Evolutionary conservation across 139 green algal genomes (phyloP).

Genomic region (Picochlorum sp.): DNA sequence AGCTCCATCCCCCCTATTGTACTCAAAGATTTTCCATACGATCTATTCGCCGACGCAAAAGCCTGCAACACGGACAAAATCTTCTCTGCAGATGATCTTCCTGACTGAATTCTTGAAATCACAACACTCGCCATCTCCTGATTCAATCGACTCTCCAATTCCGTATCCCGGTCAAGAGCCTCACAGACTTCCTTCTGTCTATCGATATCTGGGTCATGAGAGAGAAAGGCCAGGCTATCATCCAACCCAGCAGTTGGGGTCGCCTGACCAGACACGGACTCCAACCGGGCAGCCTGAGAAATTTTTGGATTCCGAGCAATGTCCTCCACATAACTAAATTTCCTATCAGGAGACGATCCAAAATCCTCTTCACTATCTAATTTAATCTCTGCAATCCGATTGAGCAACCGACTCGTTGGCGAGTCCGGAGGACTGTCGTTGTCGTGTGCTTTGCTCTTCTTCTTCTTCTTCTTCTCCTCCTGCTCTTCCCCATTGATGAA

Average conservation of each 20-base stretch:
- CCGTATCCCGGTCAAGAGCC: constrained; percentile 27
- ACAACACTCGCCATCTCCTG: constrained; percentile 29
- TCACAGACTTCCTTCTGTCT: constrained; percentile 25
- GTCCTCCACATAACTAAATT: constrained; percentile 31
- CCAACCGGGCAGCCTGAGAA: constrained; percentile 21
- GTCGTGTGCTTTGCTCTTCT: constrained; percentile 10
- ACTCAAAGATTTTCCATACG: constrained; percentile 25
- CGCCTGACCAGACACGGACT: constrained; percentile 15
- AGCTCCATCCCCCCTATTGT: constrained; percentile 19
- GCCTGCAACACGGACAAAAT: constrained; percentile 42
- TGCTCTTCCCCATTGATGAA: not conserved
- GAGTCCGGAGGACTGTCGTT: constrained; percentile 10
- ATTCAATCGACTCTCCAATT: constrained; percentile 40
- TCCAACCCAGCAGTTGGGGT: not conserved
- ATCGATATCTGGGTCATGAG: constrained; percentile 30
- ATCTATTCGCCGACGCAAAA: constrained; percentile 27
- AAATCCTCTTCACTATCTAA: not conserved
- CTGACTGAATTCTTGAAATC: constrained; percentile 26
- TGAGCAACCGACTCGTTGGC: constrained; percentile 19
- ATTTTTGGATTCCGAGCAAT: constrained; percentile 37
- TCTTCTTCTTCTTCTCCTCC: not conserved
- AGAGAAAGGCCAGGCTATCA: not conserved
- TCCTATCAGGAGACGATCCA: not conserved
- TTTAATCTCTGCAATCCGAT: constrained; percentile 11
- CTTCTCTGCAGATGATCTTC: constrained; percentile 23